Conservation (phyloP, 306 rosid species). For the Sindora glabra region DNA sequence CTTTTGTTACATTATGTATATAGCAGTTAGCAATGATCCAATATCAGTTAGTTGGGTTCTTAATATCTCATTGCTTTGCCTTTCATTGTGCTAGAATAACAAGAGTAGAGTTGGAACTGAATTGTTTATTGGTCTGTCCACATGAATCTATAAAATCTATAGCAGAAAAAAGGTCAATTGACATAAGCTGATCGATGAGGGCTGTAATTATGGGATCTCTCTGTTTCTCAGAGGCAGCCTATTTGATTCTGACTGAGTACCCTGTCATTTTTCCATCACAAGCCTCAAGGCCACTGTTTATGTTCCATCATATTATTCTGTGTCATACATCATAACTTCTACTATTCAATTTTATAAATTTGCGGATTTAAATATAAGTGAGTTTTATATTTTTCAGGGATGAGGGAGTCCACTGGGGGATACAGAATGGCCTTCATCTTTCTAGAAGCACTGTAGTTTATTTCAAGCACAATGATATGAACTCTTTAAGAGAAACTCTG, state of each 20-base stretch:
- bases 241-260: neutral
- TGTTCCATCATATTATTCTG: no score
- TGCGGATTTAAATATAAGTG: neutral
- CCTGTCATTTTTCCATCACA: neutral
- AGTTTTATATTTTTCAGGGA: conserved; percentile 44
- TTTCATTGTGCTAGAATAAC: conserved; percentile 9
- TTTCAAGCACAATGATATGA: conserved; percentile 90
- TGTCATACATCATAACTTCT: no score
- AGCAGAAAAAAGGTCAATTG: neutral
- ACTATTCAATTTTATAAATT: no score
- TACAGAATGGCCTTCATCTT: conserved; percentile 92
- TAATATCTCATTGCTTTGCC: neutral
- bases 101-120: neutral
- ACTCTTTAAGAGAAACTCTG: conserved; percentile 65
- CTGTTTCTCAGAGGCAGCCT: neutral
- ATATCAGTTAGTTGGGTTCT: neutral
- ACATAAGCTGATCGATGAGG: conserved; percentile 2
- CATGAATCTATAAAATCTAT: neutral
- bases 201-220: neutral
- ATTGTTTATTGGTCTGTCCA: neutral
- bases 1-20: neutral
- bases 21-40: neutral
- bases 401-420: conserved; percentile 99
- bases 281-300: no score
- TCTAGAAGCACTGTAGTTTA: conserved; percentile 87